phyloP scores from a whole-genome alignment of 495 filamentous ascomycete genomes.

The Podospora sp. region DNA sequence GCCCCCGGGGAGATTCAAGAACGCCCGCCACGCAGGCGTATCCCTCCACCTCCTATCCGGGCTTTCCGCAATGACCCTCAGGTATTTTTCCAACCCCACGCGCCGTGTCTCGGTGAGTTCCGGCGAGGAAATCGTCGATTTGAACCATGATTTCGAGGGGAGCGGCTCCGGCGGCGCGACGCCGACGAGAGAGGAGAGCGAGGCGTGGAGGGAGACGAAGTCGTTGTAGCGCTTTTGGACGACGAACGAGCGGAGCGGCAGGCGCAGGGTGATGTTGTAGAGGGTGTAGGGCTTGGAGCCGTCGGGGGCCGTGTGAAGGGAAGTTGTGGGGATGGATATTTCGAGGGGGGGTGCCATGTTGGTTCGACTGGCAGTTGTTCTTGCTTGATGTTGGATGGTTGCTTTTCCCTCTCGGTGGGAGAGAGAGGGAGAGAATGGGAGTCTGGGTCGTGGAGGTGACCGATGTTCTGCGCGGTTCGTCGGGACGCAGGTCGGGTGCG shows the following conservation, averaged over 20 bases:
- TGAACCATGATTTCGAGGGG: constrained; percentile 84
- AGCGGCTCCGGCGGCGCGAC: constrained; percentile 62
- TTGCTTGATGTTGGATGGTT: background rate
- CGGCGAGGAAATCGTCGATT: constrained; percentile 73
- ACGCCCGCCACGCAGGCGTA: constrained; percentile 79
- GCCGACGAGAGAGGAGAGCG: constrained; percentile 66
- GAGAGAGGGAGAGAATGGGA: background rate
- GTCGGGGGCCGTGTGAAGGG: constrained; percentile 52
- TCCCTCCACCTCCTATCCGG: constrained; percentile 84
- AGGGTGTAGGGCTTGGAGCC: constrained; percentile 77
- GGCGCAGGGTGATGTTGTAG: constrained; percentile 88
- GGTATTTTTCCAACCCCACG: constrained; percentile 74
- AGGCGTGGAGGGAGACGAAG: constrained; percentile 74
- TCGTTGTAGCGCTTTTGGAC: constrained; percentile 95
- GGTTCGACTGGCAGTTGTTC: no score
- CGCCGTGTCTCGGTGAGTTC: constrained; percentile 80
- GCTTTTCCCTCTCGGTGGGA: background rate
- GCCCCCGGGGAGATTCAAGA: constrained; percentile 73
- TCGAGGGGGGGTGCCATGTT: constrained; percentile 75
- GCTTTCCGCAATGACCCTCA: constrained; percentile 74
- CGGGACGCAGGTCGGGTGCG: background rate
- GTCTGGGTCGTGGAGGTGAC: background rate
- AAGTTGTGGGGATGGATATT: constrained; percentile 79
- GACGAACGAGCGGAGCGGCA: constrained; percentile 84
- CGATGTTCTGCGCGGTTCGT: background rate